Evolutionary conservation across 768 basidiomycete species (phyloP).

Genomic region (Pholiota conissans): DNA sequence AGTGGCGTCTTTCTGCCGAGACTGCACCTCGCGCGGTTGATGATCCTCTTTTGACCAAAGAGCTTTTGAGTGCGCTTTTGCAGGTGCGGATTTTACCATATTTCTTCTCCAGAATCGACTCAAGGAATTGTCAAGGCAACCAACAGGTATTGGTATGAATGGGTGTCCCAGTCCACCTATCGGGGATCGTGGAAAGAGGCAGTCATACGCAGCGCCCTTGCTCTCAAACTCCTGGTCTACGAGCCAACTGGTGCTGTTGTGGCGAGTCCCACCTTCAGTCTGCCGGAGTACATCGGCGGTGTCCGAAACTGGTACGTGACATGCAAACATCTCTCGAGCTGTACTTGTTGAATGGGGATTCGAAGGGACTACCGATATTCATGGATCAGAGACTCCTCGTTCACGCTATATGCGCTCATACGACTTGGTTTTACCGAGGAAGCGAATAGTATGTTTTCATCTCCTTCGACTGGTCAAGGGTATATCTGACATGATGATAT

Average conservation of each 20-base stretch:
- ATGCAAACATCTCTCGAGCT: not conserved
- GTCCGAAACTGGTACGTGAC: slow-evolving; percentile 73
- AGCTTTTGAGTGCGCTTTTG: slow-evolving; percentile 57
- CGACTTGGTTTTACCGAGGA: slow-evolving; percentile 94
- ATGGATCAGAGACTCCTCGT: slow-evolving; percentile 95
- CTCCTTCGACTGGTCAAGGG: not conserved
- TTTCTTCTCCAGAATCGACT: not conserved
- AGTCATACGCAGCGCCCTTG: slow-evolving; percentile 90
- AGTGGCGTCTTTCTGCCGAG: slow-evolving; percentile 3
- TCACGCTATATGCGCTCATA: slow-evolving; percentile 93
- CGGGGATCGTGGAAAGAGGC: slow-evolving; percentile 94
- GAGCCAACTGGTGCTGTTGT: slow-evolving; percentile 95
- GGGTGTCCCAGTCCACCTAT: slow-evolving; percentile 90
- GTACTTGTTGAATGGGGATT: not conserved
- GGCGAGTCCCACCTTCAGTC: slow-evolving; percentile 92
- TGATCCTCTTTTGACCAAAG: slow-evolving; percentile 75
- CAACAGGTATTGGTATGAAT: slow-evolving; percentile 80
- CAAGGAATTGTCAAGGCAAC: slow-evolving; percentile 46
- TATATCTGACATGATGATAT: not conserved
- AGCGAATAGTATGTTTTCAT: slow-evolving; percentile 63
- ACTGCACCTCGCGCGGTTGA: slow-evolving; percentile 34
- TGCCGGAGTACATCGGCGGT: slow-evolving; percentile 91
- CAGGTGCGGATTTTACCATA: slow-evolving; percentile 36
- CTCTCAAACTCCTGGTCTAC: slow-evolving; percentile 88
- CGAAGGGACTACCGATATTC: slow-evolving; percentile 72